Conservation (phyloP, 2,329 filamentous ascomycete species). For the Phyllosticta citrichinensis region DNA sequence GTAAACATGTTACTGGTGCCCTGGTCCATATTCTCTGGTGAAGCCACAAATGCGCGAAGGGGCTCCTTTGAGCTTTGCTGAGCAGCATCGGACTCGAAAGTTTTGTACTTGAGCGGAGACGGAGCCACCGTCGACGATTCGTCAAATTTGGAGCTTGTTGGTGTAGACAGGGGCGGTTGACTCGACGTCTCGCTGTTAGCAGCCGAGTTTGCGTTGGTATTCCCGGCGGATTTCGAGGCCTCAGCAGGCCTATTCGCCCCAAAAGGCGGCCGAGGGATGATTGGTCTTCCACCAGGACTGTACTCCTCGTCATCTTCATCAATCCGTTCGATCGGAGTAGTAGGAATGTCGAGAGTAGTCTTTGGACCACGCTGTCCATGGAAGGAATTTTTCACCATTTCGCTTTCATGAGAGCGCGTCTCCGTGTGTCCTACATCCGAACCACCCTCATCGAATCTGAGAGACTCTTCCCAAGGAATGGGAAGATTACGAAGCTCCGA, state of each 20-base stretch:
- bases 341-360: slow-evolving; percentile 3
- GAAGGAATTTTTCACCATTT: background rate
- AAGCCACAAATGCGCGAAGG: background rate
- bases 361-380: slow-evolving; percentile 4
- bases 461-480: background rate
- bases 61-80: background rate
- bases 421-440: background rate
- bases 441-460: background rate
- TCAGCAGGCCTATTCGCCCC: slow-evolving; percentile 13
- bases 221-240: slow-evolving; percentile 12
- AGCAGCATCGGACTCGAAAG: background rate
- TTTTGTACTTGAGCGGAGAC: background rate
- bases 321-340: background rate
- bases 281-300: slow-evolving; percentile 45
- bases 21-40: background rate
- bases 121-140: background rate
- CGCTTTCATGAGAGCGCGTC: background rate
- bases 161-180: slow-evolving; percentile 23
- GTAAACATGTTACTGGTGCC: background rate
- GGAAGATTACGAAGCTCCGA: slow-evolving; percentile 29
- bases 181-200: slow-evolving; percentile 13
- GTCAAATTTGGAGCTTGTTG: slow-evolving; percentile 25
- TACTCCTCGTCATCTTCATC: slow-evolving; percentile 28
- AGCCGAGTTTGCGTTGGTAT: slow-evolving; percentile 10
- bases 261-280: slow-evolving; percentile 19